These are phyloP conservation scores for Pseudoscleropodium purum DNA, from an alignment of 225 moss, liverwort and hornwort species.

Conservation along the genomic window DNA sequence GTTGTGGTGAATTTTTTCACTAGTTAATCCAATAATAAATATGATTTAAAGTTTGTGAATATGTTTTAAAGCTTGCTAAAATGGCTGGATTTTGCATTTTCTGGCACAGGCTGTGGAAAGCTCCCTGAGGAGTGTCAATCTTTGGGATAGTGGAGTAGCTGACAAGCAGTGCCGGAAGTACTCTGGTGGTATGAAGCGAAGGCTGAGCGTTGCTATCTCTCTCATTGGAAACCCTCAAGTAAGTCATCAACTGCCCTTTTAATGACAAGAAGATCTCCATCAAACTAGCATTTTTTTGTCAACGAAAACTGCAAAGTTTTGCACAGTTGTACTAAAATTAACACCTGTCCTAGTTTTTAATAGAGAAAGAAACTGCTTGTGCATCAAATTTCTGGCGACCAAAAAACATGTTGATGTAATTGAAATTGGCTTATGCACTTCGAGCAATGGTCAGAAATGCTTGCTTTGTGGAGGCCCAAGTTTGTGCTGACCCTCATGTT, in stretches of 20 bases:
- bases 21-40: background rate
- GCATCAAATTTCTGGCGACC: background rate
- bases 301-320: background rate
- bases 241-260: background rate
- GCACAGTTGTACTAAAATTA: background rate
- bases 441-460: background rate
- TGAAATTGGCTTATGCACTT: background rate
- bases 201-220: conserved; percentile 86
- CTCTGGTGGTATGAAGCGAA: conserved; percentile 95
- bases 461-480: background rate
- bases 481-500: background rate
- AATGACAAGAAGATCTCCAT: background rate
- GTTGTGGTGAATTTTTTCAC: background rate
- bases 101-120: conserved; percentile 56
- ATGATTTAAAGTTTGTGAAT: background rate
- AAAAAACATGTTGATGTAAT: background rate
- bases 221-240: conserved; percentile 89
- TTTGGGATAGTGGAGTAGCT: conserved; percentile 66
- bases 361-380: background rate
- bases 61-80: too few relatives aligned
- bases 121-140: conserved; percentile 70
- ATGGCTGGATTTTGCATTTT: background rate
- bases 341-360: background rate
- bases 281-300: too few relatives aligned
- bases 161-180: conserved; percentile 58